Conservation (phyloP, 2,329 filamentous ascomycete species). For the Ophiocordyceps camponoti-saundersi region DNA sequence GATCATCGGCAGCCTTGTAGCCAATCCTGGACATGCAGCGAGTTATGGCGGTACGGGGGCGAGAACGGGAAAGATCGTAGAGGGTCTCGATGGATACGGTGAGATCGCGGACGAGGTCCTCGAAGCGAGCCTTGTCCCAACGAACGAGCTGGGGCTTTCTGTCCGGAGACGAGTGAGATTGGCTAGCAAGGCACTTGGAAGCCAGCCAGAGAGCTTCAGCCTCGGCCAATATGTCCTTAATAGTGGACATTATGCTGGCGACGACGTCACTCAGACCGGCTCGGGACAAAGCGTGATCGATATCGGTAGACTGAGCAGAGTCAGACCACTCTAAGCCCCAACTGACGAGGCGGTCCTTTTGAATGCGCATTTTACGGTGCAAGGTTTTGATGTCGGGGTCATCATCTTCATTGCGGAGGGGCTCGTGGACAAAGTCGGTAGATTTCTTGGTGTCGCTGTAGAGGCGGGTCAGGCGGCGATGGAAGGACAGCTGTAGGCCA, state of each 20-base stretch:
- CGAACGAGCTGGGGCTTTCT: conserved; percentile 38
- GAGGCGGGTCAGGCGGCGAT: conserved; percentile 49
- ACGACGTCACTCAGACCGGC: conserved; percentile 63
- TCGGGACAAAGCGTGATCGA: conserved; percentile 53
- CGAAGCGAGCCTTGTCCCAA: conserved; percentile 57
- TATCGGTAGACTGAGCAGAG: conserved; percentile 49
- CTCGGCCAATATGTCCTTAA: conserved; percentile 64
- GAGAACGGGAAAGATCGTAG: conserved; percentile 56
- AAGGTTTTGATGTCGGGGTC: conserved; percentile 55
- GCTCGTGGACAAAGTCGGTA: conserved; percentile 53
- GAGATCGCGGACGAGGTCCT: conserved; percentile 57
- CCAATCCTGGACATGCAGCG: conserved; percentile 12
- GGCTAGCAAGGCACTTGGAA: conserved; percentile 28
- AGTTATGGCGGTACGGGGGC: conserved; percentile 26
- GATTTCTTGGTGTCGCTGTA: conserved; percentile 72
- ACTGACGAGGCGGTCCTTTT: conserved; percentile 61
- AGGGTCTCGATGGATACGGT: conserved; percentile 66
- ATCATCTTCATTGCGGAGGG: conserved; percentile 43
- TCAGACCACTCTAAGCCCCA: conserved; percentile 76
- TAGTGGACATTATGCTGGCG: conserved; percentile 61
- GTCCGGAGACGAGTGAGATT: conserved; percentile 26
- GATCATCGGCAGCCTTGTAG: conserved; percentile 25
- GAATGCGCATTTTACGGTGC: conserved; percentile 62
- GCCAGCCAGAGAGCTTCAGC: conserved; percentile 55
- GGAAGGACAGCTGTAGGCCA: conserved; percentile 38